These are phyloP conservation scores for Cladosporium sp. DNA, from an alignment of 2,329 filamentous ascomycete genomes.

Conservation along the genomic window DNA sequence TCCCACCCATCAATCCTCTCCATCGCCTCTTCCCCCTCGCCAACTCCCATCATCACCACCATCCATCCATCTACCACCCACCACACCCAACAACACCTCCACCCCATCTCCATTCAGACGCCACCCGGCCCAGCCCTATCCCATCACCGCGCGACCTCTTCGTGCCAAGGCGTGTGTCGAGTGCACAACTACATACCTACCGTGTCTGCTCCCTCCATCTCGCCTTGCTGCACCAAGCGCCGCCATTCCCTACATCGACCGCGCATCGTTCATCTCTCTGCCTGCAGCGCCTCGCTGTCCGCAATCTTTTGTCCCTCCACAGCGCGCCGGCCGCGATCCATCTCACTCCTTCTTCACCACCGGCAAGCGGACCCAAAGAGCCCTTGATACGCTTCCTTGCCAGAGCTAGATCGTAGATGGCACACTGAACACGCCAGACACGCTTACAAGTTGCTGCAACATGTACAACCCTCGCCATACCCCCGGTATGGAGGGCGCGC, in stretches of 20 bases:
- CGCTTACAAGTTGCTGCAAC: not conserved
- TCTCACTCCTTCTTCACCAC: not conserved
- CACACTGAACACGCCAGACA: not conserved
- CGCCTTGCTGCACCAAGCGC: constrained; percentile 2
- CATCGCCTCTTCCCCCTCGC: not conserved
- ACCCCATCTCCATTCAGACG: constrained; percentile 6
- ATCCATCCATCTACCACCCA: constrained; percentile 3
- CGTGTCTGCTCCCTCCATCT: not conserved
- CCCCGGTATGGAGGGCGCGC: constrained; percentile 18
- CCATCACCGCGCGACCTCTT: constrained; percentile 8
- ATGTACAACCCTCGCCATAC: constrained; percentile 10
- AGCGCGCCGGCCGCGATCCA: constrained; percentile 1
- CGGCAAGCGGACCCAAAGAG: constrained; percentile 3
- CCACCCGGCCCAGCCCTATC: too few species aligned
- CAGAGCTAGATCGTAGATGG: constrained; percentile 1
- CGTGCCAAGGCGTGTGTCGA: constrained; percentile 9
- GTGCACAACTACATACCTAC: too few species aligned
- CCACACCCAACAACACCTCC: too few species aligned
- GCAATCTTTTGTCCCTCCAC: not conserved
- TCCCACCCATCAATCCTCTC: constrained; percentile 1
- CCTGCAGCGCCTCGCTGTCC: not conserved
- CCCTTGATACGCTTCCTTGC: not conserved
- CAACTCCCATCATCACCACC: constrained; percentile 7
- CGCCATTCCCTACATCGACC: not conserved
- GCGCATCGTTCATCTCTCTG: constrained; percentile 1